phyloP scores from a whole-genome alignment of 2,329 filamentous ascomycete genomes.

The Nannizziopsis arthrosporioides region DNA sequence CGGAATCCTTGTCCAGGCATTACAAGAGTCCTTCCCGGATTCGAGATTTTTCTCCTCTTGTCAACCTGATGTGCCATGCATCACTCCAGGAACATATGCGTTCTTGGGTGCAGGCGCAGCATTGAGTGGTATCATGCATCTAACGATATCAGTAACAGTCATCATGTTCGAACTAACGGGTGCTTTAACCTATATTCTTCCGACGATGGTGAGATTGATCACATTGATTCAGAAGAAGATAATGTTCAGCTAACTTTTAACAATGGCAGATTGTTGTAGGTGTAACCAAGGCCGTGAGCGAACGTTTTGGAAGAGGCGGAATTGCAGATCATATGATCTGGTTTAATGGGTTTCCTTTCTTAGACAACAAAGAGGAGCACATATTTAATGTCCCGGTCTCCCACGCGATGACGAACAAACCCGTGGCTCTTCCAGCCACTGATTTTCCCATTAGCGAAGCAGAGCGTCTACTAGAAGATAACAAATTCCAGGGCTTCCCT shows the following conservation, averaged over 20 bases:
- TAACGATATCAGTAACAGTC: conserved; percentile 90
- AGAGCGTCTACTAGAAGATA: conserved; percentile 63
- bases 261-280: conserved; percentile 70
- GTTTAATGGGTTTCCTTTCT: conserved; percentile 93
- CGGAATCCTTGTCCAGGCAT: conserved; percentile 83
- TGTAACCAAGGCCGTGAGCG: conserved; percentile 84
- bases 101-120: conserved; percentile 88
- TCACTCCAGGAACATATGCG: conserved; percentile 93
- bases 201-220: conserved; percentile 59
- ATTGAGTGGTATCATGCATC: conserved; percentile 93
- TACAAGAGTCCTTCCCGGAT: conserved; percentile 72
- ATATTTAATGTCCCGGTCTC: conserved; percentile 92
- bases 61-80: conserved; percentile 82
- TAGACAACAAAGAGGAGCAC: conserved; percentile 96
- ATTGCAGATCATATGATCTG: conserved; percentile 98
- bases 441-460: conserved; percentile 66
- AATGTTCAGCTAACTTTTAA: background rate
- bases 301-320: conserved; percentile 85
- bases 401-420: conserved; percentile 69
- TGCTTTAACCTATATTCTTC: conserved; percentile 91
- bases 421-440: conserved; percentile 60
- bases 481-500: conserved; percentile 84
- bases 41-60: conserved; percentile 82
- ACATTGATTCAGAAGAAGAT: background rate
- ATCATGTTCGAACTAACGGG: conserved; percentile 99